These are phyloP conservation scores for Moricandia moricandioides DNA, from an alignment of 345 rosid species.

Conservation along the genomic window DNA sequence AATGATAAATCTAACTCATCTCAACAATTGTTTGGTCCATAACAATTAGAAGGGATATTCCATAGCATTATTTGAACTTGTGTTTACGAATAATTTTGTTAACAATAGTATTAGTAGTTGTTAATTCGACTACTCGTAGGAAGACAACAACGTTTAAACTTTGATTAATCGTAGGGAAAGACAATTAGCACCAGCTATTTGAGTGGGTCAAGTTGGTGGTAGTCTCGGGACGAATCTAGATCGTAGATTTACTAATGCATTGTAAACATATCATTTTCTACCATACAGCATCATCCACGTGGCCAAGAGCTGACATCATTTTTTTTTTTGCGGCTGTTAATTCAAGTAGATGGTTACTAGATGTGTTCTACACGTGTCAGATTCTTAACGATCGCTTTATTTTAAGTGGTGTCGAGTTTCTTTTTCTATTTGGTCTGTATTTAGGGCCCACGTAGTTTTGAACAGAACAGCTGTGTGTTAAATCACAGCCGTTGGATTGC, in stretches of 20 bases:
- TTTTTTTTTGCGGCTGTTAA: constrained; percentile 13
- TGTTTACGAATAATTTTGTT: background rate
- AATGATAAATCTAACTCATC: background rate
- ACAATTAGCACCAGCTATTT: constrained; percentile 16
- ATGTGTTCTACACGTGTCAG: constrained; percentile 18
- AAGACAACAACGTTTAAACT: background rate
- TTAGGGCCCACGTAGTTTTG: background rate
- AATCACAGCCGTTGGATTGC: constrained; percentile 24
- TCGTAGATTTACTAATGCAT: constrained; percentile 1
- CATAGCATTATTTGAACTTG: background rate
- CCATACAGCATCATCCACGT: constrained; percentile 10
- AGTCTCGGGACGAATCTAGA: constrained; percentile 34
- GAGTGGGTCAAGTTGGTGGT: constrained; percentile 14
- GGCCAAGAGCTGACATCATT: background rate
- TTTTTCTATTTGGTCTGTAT: constrained; percentile 3
- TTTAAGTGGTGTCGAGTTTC: constrained; percentile 15
- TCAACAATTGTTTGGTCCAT: background rate
- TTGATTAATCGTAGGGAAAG: constrained; percentile 8
- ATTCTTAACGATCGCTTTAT: constrained; percentile 6
- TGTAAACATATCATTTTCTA: background rate
- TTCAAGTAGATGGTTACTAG: background rate
- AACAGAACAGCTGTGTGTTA: constrained; percentile 9
- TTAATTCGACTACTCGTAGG: background rate
- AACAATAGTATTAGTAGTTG: background rate
- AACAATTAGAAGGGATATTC: background rate